These are phyloP conservation scores for Candida silvatica DNA, from an alignment of 805 yeast species.

Conservation along the genomic window DNA sequence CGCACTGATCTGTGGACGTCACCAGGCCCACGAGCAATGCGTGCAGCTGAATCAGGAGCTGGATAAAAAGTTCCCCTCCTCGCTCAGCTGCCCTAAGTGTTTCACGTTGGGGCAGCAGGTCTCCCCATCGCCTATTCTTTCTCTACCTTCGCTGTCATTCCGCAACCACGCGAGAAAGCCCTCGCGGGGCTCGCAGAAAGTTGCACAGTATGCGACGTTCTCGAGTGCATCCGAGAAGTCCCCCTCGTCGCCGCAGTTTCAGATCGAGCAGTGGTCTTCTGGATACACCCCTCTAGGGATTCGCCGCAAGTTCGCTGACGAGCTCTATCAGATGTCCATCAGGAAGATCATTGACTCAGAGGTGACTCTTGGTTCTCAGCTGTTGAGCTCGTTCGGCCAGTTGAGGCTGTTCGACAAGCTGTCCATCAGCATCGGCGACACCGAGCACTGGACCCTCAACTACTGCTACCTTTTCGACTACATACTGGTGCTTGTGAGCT, in stretches of 20 bases:
- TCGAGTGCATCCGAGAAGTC: slow-evolving; percentile 21
- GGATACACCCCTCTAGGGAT: slow-evolving; percentile 10
- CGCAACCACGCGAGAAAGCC: slow-evolving; percentile 22
- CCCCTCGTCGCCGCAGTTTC: slow-evolving; percentile 5
- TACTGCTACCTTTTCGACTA: slow-evolving; percentile 23
- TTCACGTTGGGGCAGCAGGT: no score
- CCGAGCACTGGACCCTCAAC: slow-evolving; percentile 5
- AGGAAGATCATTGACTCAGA: neutral
- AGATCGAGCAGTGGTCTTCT: slow-evolving; percentile 9
- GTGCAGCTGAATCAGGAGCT: slow-evolving; percentile 33
- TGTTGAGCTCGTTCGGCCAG: slow-evolving; percentile 20
- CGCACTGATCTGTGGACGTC: slow-evolving; percentile 44
- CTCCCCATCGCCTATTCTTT: no score
- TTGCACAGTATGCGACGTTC: slow-evolving; percentile 26
- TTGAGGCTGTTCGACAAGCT: slow-evolving; percentile 23
- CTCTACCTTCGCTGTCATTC: no score
- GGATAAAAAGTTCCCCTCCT: no score
- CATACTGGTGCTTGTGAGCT: slow-evolving; percentile 14
- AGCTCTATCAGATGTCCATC: slow-evolving; percentile 14
- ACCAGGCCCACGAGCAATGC: slow-evolving; percentile 52
- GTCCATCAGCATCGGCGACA: slow-evolving; percentile 6
- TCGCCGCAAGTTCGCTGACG: slow-evolving; percentile 15
- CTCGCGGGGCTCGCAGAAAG: slow-evolving; percentile 26
- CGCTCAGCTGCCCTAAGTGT: no score
- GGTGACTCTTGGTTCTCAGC: slow-evolving; percentile 7